These are phyloP conservation scores for Solanum ossicruentum DNA, from an alignment of 257 asterid genomes.

Conservation along the genomic window DNA sequence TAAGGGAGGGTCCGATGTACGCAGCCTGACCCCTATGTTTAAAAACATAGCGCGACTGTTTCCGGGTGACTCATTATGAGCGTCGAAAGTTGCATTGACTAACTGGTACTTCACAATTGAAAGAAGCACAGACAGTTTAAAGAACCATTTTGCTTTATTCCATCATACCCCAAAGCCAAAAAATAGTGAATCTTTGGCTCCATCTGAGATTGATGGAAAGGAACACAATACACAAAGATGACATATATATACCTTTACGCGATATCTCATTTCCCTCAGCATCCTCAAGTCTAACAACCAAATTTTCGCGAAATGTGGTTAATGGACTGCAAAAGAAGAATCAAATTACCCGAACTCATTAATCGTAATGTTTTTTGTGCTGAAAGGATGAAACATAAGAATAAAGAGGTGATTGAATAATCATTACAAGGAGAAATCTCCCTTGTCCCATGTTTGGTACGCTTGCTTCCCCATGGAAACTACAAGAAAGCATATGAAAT, in stretches of 20 bases:
- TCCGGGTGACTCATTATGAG: too few species aligned
- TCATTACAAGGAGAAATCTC: constrained; percentile 75
- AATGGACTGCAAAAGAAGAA: constrained; percentile 56
- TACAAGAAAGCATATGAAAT: constrained; percentile 8
- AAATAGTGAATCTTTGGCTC: too few species aligned
- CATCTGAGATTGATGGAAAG: neutral
- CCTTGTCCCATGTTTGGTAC: constrained; percentile 60
- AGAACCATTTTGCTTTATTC: too few species aligned
- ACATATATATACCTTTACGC: constrained; percentile 38
- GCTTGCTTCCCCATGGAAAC: constrained; percentile 84
- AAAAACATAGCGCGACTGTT: too few species aligned
- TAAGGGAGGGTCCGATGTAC: too few species aligned
- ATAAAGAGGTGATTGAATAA: constrained; percentile 15
- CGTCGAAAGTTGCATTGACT: too few species aligned
- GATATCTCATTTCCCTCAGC: constrained; percentile 64
- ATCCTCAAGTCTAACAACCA: constrained; percentile 64
- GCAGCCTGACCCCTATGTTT: too few species aligned
- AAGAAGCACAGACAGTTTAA: too few species aligned
- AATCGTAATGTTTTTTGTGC: neutral
- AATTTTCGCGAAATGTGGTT: constrained; percentile 50
- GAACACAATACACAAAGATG: neutral
- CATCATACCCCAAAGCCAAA: too few species aligned
- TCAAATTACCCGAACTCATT: neutral
- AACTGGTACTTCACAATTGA: too few species aligned
- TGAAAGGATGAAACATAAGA: neutral